phyloP scores from a whole-genome alignment of 176 grass and related monocot species.

The Tillandsia fasciculata region DNA sequence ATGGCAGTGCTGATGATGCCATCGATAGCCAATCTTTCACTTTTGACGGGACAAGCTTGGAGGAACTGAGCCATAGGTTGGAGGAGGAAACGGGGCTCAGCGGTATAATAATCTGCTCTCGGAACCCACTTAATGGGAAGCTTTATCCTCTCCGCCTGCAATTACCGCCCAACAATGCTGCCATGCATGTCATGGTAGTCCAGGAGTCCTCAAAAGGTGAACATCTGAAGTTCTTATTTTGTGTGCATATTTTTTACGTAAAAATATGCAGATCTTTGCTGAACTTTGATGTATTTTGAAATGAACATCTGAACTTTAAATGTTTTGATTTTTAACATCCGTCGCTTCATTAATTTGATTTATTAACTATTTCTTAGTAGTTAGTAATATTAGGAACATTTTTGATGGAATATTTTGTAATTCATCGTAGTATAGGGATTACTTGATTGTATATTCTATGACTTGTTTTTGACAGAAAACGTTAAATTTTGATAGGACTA shows the following conservation, averaged over 20 bases:
- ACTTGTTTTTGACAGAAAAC: no score
- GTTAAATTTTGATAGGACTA: no score
- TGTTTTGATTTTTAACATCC: no score
- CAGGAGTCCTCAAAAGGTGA: conserved; percentile 15
- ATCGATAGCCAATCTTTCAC: background rate
- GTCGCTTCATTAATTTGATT: no score
- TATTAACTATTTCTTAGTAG: no score
- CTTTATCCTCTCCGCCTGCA: conserved; percentile 12
- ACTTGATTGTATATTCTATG: no score
- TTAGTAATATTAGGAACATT: no score
- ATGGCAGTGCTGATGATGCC: conserved; percentile 9
- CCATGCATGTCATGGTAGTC: conserved; percentile 10
- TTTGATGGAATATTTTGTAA: no score
- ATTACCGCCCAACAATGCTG: conserved; percentile 9
- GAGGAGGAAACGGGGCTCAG: conserved; percentile 1
- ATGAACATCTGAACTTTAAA: no score
- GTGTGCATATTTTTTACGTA: background rate
- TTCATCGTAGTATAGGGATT: no score
- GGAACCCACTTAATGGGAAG: conserved; percentile 8
- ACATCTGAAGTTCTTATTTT: background rate
- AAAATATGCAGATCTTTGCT: background rate
- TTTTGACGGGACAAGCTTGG: conserved; percentile 8
- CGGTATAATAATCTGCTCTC: conserved; percentile 12
- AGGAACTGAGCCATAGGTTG: conserved; percentile 5
- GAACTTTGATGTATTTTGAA: no score